Percentiles rank a stretch among this genome's conserved stretches.
Evolutionary conservation across 2,329 filamentous ascomycete genomes (phyloP).

Genomic region (Decorospora gaudefroyi): DNA sequence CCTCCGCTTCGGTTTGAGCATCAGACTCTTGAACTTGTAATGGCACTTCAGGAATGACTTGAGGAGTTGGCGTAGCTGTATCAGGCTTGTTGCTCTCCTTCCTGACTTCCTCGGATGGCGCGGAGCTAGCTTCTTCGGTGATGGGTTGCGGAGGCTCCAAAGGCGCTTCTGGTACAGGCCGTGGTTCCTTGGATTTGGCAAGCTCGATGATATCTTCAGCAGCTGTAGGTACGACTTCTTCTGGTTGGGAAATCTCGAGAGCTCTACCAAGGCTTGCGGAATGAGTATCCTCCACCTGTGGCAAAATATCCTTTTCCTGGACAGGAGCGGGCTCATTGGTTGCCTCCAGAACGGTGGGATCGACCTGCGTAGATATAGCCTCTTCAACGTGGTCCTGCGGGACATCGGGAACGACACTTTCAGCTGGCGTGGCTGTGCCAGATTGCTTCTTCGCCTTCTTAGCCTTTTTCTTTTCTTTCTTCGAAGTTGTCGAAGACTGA

Average conservation of each 20-base stretch:
- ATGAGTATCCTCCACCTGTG: not conserved
- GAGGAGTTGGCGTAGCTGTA: constrained; percentile 9
- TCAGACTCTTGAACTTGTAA: constrained; percentile 6
- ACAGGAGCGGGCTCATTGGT: not conserved
- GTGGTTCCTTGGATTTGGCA: not conserved
- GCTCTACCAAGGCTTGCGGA: too few species aligned
- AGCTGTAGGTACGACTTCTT: not conserved
- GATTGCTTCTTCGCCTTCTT: constrained; percentile 33
- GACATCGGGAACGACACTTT: constrained; percentile 11
- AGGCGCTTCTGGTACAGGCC: not conserved
- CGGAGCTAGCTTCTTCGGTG: constrained; percentile 11
- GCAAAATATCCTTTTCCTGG: not conserved
- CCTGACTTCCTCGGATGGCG: constrained; percentile 18
- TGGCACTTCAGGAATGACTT: constrained; percentile 14
- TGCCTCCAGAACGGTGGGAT: not conserved
- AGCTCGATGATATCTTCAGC: not conserved
- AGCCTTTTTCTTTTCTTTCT: constrained; percentile 32
- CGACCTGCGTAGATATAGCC: not conserved
- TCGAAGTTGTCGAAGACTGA: constrained; percentile 10
- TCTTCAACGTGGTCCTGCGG: constrained; percentile 4
- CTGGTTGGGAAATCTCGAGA: not conserved
- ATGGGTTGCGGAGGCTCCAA: not conserved
- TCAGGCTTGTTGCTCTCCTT: constrained; percentile 28
- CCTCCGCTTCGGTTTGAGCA: not conserved
- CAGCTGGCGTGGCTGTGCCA: constrained; percentile 14